Evolutionary conservation across 495 filamentous ascomycete genomes (phyloP).

Genomic region (Aspergillus egyptiacus): DNA sequence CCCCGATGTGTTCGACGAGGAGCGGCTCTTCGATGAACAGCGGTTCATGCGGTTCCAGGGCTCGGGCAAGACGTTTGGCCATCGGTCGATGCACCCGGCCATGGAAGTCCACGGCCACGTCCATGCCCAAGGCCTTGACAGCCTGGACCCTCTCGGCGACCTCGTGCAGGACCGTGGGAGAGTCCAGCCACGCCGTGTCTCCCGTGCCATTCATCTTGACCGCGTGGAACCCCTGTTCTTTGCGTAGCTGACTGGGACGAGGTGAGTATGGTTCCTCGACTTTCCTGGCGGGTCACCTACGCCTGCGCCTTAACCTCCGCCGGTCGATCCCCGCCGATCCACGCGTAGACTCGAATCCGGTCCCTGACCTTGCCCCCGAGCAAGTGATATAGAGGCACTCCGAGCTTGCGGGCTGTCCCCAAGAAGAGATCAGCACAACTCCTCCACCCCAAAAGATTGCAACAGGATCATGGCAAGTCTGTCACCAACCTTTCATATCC

Average conservation of each 20-base stretch:
- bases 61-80: slow-evolving; percentile 69
- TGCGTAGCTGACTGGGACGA: too few species aligned
- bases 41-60: slow-evolving; percentile 60
- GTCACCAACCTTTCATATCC: slow-evolving; percentile 57
- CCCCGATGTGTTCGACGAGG: slow-evolving; percentile 62
- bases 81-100: slow-evolving; percentile 72
- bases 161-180: slow-evolving; percentile 52
- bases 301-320: slow-evolving; percentile 59
- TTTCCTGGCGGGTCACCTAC: too few species aligned
- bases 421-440: not conserved
- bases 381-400: slow-evolving; percentile 67
- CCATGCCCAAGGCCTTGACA: slow-evolving; percentile 64
- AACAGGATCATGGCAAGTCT: too few species aligned
- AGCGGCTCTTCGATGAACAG: slow-evolving; percentile 76
- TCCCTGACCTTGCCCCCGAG: slow-evolving; percentile 71
- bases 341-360: slow-evolving; percentile 74
- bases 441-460: too few species aligned
- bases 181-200: slow-evolving; percentile 72
- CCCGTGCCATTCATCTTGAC: slow-evolving; percentile 80
- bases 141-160: slow-evolving; percentile 59
- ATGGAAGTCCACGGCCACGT: slow-evolving; percentile 70
- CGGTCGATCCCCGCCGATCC: slow-evolving; percentile 81
- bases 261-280: too few species aligned
- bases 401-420: slow-evolving; percentile 34
- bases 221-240: slow-evolving; percentile 61